Conservation (phyloP, 2,329 filamentous ascomycete genomes). For the Calonectria fujianensis region DNA sequence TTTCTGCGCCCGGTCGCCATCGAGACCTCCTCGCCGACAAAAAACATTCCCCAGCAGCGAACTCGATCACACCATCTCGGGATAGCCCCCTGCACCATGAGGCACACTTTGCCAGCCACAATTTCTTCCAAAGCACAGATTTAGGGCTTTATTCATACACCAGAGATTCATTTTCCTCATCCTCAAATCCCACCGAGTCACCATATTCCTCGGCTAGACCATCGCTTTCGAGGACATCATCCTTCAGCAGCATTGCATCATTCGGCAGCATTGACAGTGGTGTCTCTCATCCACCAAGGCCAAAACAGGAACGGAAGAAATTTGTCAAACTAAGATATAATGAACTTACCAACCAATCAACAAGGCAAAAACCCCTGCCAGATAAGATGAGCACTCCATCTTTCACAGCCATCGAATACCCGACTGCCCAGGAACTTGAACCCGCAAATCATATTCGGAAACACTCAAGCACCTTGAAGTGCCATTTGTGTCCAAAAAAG, state of each 20-base stretch:
- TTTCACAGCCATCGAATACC: neutral
- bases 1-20: neutral
- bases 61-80: neutral
- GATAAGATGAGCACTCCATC: neutral
- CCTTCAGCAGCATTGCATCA: neutral
- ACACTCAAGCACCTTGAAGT: neutral
- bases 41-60: neutral
- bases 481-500: neutral
- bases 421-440: neutral
- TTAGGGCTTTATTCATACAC: neutral
- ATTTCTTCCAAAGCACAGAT: conserved; percentile 1
- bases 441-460: neutral
- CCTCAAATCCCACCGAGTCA: neutral
- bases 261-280: conserved; percentile 7
- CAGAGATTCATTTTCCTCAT: neutral
- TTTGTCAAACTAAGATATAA: neutral
- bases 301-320: neutral
- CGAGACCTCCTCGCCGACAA: neutral
- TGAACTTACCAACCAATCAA: neutral
- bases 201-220: neutral
- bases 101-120: neutral
- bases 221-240: conserved; percentile 5
- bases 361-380: no score
- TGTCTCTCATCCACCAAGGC: neutral
- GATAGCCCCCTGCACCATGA: neutral